Evolutionary conservation across 371 early-diverging fungal species (phyloP).

Genomic region (Funneliformis caledonium): DNA sequence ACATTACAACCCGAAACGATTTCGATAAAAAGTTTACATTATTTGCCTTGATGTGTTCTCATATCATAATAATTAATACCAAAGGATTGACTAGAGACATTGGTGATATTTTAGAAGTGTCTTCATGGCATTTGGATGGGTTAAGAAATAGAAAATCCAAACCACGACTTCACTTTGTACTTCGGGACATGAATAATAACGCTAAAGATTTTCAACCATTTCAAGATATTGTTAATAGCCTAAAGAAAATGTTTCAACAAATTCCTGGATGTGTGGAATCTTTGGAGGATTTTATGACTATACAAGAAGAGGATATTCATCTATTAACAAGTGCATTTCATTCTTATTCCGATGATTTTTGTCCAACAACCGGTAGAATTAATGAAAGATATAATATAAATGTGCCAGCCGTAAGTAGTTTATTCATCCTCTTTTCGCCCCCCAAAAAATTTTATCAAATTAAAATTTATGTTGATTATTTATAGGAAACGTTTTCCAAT

Average conservation of each 20-base stretch:
- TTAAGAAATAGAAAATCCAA: background rate
- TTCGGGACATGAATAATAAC: slow-evolving; percentile 23
- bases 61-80: slow-evolving; percentile 24
- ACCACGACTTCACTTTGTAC: slow-evolving; percentile 17
- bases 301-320: slow-evolving; percentile 19
- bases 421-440: no score
- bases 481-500: background rate
- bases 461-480: no score
- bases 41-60: slow-evolving; percentile 26
- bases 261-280: background rate
- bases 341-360: slow-evolving; percentile 21
- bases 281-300: slow-evolving; percentile 8
- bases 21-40: slow-evolving; percentile 29
- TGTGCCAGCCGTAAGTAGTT: slow-evolving; percentile 13
- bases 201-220: background rate
- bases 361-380: background rate
- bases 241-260: slow-evolving; percentile 14
- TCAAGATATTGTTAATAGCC: background rate
- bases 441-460: no score
- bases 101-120: slow-evolving; percentile 22
- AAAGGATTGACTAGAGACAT: slow-evolving; percentile 23
- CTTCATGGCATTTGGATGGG: slow-evolving; percentile 20
- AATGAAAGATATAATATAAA: background rate
- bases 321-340: slow-evolving; percentile 21
- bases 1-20: slow-evolving; percentile 1